A percentile compares a stretch with the other conserved stretches of the same genome.
These are phyloP conservation scores for Exsudoporus floridanus DNA, from an alignment of 1,284 basidiomycete species.

Conservation along the genomic window DNA sequence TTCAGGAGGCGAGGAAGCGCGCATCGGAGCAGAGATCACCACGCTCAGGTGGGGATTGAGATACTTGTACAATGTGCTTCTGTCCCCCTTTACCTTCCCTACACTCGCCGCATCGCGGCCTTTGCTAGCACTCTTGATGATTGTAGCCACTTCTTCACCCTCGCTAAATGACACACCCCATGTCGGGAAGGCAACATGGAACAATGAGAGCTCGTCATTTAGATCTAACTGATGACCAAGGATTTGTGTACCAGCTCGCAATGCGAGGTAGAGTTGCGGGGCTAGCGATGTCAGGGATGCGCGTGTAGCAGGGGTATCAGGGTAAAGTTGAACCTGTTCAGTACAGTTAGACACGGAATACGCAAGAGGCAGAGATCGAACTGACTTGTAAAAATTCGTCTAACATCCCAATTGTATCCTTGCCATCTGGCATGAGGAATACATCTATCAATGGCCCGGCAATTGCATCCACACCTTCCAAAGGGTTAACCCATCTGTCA, in stretches of 20 bases:
- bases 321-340: conserved; percentile 60
- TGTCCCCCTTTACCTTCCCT: conserved; percentile 84
- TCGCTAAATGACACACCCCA: conserved; percentile 65
- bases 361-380: background rate
- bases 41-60: conserved; percentile 81
- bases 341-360: background rate
- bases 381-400: conserved; percentile 66
- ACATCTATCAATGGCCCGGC: conserved; percentile 57
- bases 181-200: conserved; percentile 54
- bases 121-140: conserved; percentile 47
- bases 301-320: conserved; percentile 48
- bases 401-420: conserved; percentile 57
- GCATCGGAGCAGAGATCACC: conserved; percentile 51
- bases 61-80: conserved; percentile 92
- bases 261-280: conserved; percentile 51
- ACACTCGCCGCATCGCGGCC: conserved; percentile 66
- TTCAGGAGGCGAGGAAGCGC: background rate
- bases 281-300: conserved; percentile 45
- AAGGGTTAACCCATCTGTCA: conserved; percentile 18
- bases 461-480: conserved; percentile 62
- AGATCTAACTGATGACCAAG: conserved; percentile 56
- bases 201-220: conserved; percentile 44
- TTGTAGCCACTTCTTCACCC: conserved; percentile 50
- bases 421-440: conserved; percentile 48
- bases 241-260: conserved; percentile 50